Conservation (phyloP, 2,329 filamentous ascomycete genomes). For the Scedosporium boydii region DNA sequence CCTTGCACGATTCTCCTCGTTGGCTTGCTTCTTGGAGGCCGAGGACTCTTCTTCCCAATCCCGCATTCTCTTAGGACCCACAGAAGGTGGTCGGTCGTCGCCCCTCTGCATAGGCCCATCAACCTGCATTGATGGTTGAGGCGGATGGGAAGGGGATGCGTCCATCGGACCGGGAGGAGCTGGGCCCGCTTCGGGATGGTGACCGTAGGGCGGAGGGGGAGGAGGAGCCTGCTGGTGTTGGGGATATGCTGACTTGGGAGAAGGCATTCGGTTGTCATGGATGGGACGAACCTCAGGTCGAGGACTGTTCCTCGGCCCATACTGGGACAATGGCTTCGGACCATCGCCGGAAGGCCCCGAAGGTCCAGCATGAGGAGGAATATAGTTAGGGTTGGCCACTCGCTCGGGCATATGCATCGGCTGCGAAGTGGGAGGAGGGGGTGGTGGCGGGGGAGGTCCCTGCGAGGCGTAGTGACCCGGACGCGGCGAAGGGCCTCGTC, state of each 20-base stretch:
- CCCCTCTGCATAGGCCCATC: slow-evolving; percentile 54
- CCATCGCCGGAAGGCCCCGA: slow-evolving; percentile 9
- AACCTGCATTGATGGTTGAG: slow-evolving; percentile 44
- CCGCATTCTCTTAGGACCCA: slow-evolving; percentile 71
- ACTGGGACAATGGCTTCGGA: slow-evolving; percentile 43
- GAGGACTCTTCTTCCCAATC: slow-evolving; percentile 82
- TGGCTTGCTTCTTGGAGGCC: slow-evolving; percentile 73
- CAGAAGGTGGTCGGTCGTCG: slow-evolving; percentile 68
- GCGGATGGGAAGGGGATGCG: slow-evolving; percentile 33
- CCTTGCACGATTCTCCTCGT: slow-evolving; percentile 77
- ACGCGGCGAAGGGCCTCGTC: slow-evolving; percentile 45
- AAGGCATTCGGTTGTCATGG: slow-evolving; percentile 78
- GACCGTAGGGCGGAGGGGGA: slow-evolving; percentile 43
- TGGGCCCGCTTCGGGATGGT: slow-evolving; percentile 52
- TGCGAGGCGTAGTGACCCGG: slow-evolving; percentile 40
- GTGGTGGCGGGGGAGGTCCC: slow-evolving; percentile 40
- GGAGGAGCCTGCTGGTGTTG: slow-evolving; percentile 53
- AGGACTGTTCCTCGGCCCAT: slow-evolving; percentile 63
- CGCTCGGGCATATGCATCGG: slow-evolving; percentile 29
- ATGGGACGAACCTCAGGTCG: slow-evolving; percentile 75
- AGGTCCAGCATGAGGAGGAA: slow-evolving; percentile 35
- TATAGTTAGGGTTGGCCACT: slow-evolving; percentile 50
- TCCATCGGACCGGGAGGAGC: slow-evolving; percentile 50
- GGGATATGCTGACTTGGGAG: slow-evolving; percentile 78
- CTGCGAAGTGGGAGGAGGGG: slow-evolving; percentile 30